Conservation (phyloP, 495 filamentous ascomycete genomes). For the Jackrogersella minutella region DNA sequence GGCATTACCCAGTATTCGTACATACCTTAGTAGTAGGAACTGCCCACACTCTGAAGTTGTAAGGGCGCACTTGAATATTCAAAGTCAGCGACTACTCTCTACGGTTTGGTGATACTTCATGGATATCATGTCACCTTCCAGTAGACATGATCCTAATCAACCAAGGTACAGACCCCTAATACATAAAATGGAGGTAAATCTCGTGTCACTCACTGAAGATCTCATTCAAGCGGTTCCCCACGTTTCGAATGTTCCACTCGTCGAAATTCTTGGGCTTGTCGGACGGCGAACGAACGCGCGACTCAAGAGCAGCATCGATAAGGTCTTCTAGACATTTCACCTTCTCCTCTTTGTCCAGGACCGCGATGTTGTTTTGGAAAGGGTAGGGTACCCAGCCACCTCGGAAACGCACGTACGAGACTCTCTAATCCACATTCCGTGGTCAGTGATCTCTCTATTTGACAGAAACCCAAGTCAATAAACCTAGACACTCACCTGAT, state of each 20-base stretch:
- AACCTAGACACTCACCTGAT: too few relatives aligned
- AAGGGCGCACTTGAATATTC: constrained; percentile 98
- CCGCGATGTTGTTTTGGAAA: constrained; percentile 99
- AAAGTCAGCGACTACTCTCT: constrained; percentile 79
- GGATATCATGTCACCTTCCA: too few relatives aligned
- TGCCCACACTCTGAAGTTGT: constrained; percentile 99
- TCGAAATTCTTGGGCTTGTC: constrained; percentile 96
- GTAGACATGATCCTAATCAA: too few relatives aligned
- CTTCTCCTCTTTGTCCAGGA: constrained; percentile 97
- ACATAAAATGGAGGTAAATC: too few relatives aligned
- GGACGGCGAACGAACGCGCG: constrained; percentile 81
- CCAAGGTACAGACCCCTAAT: too few relatives aligned
- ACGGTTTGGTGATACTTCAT: too few relatives aligned
- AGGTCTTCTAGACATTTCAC: constrained; percentile 94
- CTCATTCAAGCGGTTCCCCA: too few relatives aligned
- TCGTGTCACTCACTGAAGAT: too few relatives aligned
- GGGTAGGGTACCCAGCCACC: constrained; percentile 96
- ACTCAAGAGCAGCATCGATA: constrained; percentile 92
- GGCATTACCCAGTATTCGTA: not conserved
- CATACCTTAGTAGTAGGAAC: constrained; percentile 96
- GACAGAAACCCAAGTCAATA: too few relatives aligned
- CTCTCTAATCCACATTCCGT: too few relatives aligned
- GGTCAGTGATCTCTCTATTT: too few relatives aligned
- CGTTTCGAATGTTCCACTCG: constrained; percentile 96
- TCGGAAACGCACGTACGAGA: constrained; percentile 99